Evolutionary conservation across 1,284 basidiomycete species (phyloP).

Genomic region (Trichosporon sp.): DNA sequence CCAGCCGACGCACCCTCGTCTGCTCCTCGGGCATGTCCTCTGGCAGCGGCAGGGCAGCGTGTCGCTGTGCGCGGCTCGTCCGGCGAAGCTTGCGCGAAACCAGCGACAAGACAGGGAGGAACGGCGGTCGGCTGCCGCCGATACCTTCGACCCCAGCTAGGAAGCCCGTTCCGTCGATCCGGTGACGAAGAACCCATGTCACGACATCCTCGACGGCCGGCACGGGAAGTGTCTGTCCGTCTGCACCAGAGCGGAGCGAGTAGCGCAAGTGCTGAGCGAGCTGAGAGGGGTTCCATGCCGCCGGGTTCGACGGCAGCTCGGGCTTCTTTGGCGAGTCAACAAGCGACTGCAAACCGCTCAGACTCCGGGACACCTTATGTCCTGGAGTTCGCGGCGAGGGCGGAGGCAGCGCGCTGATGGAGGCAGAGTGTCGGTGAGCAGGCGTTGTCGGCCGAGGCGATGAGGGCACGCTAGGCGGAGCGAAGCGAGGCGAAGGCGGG

Average conservation of each 20-base stretch:
- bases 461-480: not conserved
- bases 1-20: constrained; percentile 47
- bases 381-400: constrained; percentile 10
- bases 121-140: constrained; percentile 45
- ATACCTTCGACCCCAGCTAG: constrained; percentile 34
- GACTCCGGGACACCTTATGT: constrained; percentile 18
- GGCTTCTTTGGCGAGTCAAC: constrained; percentile 9
- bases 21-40: constrained; percentile 28
- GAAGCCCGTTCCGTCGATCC: constrained; percentile 46
- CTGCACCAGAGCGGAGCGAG: constrained; percentile 48
- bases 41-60: not conserved
- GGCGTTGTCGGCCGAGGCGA: constrained; percentile 6
- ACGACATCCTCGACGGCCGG: constrained; percentile 51
- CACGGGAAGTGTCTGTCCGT: constrained; percentile 44
- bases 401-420: not conserved
- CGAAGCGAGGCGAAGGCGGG: not conserved
- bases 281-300: constrained; percentile 35
- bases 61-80: constrained; percentile 21
- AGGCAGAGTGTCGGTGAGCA: constrained; percentile 3
- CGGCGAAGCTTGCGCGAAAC: constrained; percentile 48
- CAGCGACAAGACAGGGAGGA: constrained; percentile 45
- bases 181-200: constrained; percentile 47
- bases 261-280: constrained; percentile 45
- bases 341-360: not conserved
- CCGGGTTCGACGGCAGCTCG: constrained; percentile 5